Base-by-base conservation (phyloP, 23 red algal genomes). In the Gracilaria domingensis region DNA sequence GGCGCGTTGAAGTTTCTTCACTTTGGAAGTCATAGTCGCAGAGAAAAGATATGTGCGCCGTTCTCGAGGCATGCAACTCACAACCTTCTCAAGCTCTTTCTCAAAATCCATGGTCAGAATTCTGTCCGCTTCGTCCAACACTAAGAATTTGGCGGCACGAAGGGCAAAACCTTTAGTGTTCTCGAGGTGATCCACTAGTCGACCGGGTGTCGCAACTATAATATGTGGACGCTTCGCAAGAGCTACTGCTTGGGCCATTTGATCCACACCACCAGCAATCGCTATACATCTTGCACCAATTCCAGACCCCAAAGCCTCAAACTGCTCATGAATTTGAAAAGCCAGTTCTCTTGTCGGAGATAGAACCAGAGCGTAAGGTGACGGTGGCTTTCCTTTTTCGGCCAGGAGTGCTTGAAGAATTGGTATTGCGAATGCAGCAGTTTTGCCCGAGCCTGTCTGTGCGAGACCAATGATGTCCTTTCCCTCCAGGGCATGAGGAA, bases 101-200 rank as follows among this genome's bases (percentile, higher is more conserved):
- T 99, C 97, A 88, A 99, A 99, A 77, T 99, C 97, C 93, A 99
- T 96, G 58, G 88, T 93, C 26, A 99, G 83, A 60, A 99, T 86
- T 58, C 97, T 85, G 67, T 99, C 97, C 16, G 97, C 97, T 89
- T 99, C 97, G 80, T 99, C 97, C 8, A 99, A 74, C 45, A 99
- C 95, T 55, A 99, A 59, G 34, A 95, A 93, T 54, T 88, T 87
- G 17, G 92, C 95, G 17, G 58, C 64, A 17, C 89, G 76, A 39
- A 99, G 53, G 30, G 84, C 77, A 85, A 99, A 99, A 20, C 97
- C 97, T 88, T 96, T 96, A 34, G 97, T 99, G 55, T 95, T 92
- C 48, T 95, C 94, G 12, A 99, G 86, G 79, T 99, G 97, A 74
- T 99, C 97, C 35, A 99, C 97, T 20, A 99, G 66, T 30, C 97